Base-by-base conservation (phyloP, 73 alveolate species). In the Stentor coeruleus region DNA sequence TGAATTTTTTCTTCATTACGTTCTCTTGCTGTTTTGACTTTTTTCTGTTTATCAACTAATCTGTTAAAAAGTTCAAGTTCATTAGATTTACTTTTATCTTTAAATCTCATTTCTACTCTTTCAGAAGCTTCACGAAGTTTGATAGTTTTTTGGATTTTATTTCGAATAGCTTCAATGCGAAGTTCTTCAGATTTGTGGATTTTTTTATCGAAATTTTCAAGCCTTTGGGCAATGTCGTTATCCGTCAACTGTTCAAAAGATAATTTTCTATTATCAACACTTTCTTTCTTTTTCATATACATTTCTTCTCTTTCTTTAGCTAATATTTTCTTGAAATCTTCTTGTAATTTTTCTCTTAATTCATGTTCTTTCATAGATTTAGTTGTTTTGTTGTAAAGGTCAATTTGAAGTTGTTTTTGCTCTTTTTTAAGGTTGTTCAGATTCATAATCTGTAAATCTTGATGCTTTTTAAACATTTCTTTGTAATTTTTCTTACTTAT, bases 31-130 rank as follows among this genome's bases (percentile, higher is more conserved):
- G n/a, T 66, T 66, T 66, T 66, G 0, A 66, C 79, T 26, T 0
- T 66, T 66, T 66, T 40, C 36, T 66, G 79, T 31, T 66, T 66
- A 20, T 20, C 79, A 66, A 66, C 37, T 26, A 66, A 33, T 66
- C 37, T 66, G n/a, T 11, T 20, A 20, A 66, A 20, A 66, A 20
- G 49, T 66, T 66, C 79, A 66, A 66, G 49, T 66, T 66, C 79
- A 66, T 66, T 20, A 31, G 42, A 28, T 66, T 66, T 20, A 1
- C 33, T 66, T 33, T 28, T 20, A 20, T 15, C 37, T 26, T 66
- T 40, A 66, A 66, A 40, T 28, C 33, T 66, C 37, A 37, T 31
- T 1, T 1, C 49, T 26, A 66, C 79, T 28, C 14, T 0, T 20
- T 66, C 79, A 20, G 40, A 20, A 20, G 15, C 11, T 66, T 66